Evolutionary conservation across 1,139 yeast species (phyloP).

Genomic region (Arxiozyma slooffiae): DNA sequence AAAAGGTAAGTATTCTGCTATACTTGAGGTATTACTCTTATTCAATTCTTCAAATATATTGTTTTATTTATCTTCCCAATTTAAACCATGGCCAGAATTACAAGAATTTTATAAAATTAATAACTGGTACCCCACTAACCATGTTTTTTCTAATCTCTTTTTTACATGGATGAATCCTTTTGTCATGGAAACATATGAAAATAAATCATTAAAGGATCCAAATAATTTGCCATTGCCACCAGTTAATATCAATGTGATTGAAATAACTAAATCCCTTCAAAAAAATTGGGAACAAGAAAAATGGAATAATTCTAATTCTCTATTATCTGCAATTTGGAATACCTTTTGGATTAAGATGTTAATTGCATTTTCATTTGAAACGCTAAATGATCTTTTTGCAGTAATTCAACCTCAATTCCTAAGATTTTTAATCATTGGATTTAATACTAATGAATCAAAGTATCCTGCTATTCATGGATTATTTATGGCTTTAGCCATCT

Average conservation of each 20-base stretch:
- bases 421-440: constrained; percentile 40
- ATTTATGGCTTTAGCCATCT: constrained; percentile 43
- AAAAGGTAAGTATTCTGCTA: constrained; percentile 21
- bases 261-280: constrained; percentile 29
- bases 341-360: constrained; percentile 43
- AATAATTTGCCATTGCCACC: constrained; percentile 51
- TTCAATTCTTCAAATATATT: constrained; percentile 33
- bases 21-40: constrained; percentile 21
- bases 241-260: constrained; percentile 36
- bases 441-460: constrained; percentile 27
- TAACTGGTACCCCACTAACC: constrained; percentile 34
- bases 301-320: constrained; percentile 32
- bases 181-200: constrained; percentile 40
- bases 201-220: constrained; percentile 38
- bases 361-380: constrained; percentile 39
- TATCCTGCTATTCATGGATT: constrained; percentile 43
- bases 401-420: constrained; percentile 52
- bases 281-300: constrained; percentile 34
- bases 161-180: constrained; percentile 56
- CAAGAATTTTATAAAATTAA: constrained; percentile 32
- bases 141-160: constrained; percentile 43
- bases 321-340: constrained; percentile 36
- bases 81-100: constrained; percentile 40
- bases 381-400: constrained; percentile 37
- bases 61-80: constrained; percentile 34